Evolutionary conservation across 2,329 filamentous ascomycete species (phyloP), one percentile per base, ranked within the genome.

Genomic region (Fusarium sp.): DNA sequence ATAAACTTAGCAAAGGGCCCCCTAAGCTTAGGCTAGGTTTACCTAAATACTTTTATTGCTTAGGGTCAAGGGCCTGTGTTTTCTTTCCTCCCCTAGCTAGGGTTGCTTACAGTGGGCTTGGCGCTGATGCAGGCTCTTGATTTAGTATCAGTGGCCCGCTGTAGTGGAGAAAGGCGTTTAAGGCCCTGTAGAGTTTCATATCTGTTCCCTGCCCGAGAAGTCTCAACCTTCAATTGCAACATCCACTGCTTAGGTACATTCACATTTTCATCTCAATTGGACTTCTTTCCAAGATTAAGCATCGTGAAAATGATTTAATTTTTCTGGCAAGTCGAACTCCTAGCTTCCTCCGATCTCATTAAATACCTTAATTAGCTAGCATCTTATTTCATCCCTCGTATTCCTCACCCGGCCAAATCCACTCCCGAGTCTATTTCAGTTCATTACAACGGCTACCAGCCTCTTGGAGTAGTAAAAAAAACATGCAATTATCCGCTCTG

Each of bases 391-490:
- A 28, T n/a, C 54, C 41, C 48, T 58, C 71, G 58, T 72, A 57
- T 74, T 52, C 63, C 47, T 50, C 24, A 32, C 50, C 45, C 22
- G 39, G 41, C 26, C 30, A 34, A 48, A 73, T 34, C 56, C 45
- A 63, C 58, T 59, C 54, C 62, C 48, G 24, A 45, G 48, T 73
- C 68, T 66, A 74, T 75, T 75, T 73, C 59, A 50, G 60, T 67
- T 50, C 51, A 47, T 62, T 32, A 18, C 34, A 39, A 52, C 62
- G 38, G 41, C 38, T 34, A 59, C 52, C 26, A 50, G 45, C 68
- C 39, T 58, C 24, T 50, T 48, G 32, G 62, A 66, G 57, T 50
- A 52, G 34, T 36, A 70, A 66, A 70, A 52, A 47, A 42, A 68
- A 56, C 39, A 44, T 73, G 50, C 68, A 70, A 75, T 66, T 60